Percentiles rank a stretch among this genome's conserved stretches.
Conservation (phyloP, 148 eudicot species). For the Rhododendron mucronatum region DNA sequence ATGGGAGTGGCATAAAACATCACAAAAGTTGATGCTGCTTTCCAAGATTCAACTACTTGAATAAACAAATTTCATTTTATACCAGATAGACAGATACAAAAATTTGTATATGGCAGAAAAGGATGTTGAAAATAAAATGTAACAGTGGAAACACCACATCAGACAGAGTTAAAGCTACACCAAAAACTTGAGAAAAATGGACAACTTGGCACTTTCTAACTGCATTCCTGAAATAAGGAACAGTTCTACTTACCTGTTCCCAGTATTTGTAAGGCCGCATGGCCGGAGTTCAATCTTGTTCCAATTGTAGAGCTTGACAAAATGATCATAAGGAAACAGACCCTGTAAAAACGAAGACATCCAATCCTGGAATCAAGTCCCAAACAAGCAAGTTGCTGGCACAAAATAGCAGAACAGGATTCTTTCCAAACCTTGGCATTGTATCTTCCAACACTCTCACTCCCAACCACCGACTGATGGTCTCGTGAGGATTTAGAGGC, state of each 20-base stretch:
- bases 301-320: conserved; percentile 85
- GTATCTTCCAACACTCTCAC: conserved; percentile 37
- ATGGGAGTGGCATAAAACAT: not conserved
- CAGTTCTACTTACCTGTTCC: conserved; percentile 58
- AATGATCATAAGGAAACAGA: conserved; percentile 62
- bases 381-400: not conserved
- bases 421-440: conserved; percentile 43
- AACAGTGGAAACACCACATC: not conserved
- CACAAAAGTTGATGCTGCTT: not conserved
- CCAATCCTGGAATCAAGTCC: conserved; percentile 7
- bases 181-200: not conserved
- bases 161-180: not conserved
- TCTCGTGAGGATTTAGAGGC: conserved; percentile 34
- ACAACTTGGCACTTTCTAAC: not conserved
- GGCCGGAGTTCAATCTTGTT: conserved; percentile 71
- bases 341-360: conserved; percentile 46
- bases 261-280: conserved; percentile 68
- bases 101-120: not conserved
- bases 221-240: not conserved
- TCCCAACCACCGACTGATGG: conserved; percentile 29
- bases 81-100: not conserved
- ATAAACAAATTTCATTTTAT: not conserved
- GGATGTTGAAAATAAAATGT: not conserved
- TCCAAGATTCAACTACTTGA: not conserved
- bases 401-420: conserved; percentile 5